These are phyloP conservation scores for Evernia prunastri DNA, from an alignment of 495 filamentous ascomycete species.

Conservation along the genomic window DNA sequence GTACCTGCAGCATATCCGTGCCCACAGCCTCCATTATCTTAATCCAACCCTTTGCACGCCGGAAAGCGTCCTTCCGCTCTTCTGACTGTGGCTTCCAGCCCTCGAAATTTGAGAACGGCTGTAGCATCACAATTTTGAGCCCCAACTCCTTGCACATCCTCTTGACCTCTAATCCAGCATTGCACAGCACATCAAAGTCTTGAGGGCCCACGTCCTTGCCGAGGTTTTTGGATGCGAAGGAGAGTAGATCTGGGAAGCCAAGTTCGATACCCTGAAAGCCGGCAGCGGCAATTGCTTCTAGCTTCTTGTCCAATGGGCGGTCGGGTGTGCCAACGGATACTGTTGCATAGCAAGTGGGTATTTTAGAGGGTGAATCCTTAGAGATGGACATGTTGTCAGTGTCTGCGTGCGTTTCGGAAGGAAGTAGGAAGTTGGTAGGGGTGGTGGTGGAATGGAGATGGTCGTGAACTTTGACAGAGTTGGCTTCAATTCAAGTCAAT, in stretches of 20 bases:
- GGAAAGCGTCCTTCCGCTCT: constrained; percentile 60
- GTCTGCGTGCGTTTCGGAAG: background rate
- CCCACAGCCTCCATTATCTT: constrained; percentile 64
- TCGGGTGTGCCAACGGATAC: constrained; percentile 54
- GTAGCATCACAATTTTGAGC: constrained; percentile 64
- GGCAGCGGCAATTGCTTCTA: constrained; percentile 58
- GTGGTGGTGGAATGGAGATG: background rate
- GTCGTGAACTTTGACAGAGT: background rate
- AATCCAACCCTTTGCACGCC: constrained; percentile 61
- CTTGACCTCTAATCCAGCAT: constrained; percentile 46
- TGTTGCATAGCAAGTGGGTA: constrained; percentile 59
- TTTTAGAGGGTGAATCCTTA: constrained; percentile 34
- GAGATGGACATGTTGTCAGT: constrained; percentile 26
- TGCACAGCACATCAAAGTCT: constrained; percentile 50
- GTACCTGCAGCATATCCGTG: constrained; percentile 67
- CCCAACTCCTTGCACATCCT: constrained; percentile 45
- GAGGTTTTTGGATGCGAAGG: constrained; percentile 49
- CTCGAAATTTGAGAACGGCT: constrained; percentile 77
- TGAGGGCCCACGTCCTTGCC: constrained; percentile 44
- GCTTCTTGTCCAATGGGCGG: constrained; percentile 56
- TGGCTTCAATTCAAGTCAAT: background rate
- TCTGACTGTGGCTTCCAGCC: constrained; percentile 57
- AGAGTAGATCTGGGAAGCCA: constrained; percentile 66
- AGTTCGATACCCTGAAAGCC: constrained; percentile 69
- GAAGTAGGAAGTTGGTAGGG: background rate